phyloP scores from a whole-genome alignment of 306 rosid species.

The Vigna radiata region DNA sequence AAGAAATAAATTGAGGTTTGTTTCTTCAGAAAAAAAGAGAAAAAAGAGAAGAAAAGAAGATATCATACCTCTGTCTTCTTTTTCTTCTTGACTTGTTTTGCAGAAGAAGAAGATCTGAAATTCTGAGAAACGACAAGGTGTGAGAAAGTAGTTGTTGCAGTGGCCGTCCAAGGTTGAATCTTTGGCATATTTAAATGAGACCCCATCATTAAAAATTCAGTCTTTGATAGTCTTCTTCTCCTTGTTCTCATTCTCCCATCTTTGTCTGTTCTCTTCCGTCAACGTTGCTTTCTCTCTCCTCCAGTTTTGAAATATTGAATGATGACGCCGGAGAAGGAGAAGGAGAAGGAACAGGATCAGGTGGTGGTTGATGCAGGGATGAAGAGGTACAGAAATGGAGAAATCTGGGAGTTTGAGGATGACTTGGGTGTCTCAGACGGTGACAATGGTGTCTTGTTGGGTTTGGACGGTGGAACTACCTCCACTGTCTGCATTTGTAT shows the following conservation, averaged over 20 bases:
- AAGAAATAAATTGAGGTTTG: no score
- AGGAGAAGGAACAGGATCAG: background rate
- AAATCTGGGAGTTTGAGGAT: conserved; percentile 84
- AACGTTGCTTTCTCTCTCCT: conserved; percentile 29
- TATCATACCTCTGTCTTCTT: background rate
- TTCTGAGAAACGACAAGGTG: background rate
- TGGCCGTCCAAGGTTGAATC: conserved; percentile 47
- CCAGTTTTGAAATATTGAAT: conserved; percentile 4
- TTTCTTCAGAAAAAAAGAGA: no score
- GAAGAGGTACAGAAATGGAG: conserved; percentile 79
- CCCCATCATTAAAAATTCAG: conserved; percentile 35
- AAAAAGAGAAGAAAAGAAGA: background rate
- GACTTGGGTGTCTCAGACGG: conserved; percentile 56
- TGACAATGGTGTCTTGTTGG: conserved; percentile 65
- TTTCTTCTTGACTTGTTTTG: background rate
- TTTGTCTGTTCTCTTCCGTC: conserved; percentile 42
- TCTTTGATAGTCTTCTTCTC: conserved; percentile 1
- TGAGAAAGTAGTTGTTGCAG: background rate
- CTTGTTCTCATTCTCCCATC: conserved; percentile 45
- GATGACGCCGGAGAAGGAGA: conserved; percentile 49
- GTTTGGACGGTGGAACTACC: conserved; percentile 90
- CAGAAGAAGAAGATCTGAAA: background rate
- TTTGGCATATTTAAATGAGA: conserved; percentile 9
- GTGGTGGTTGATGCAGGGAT: conserved; percentile 49
- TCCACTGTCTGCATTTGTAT: conserved; percentile 90